phyloP scores from a whole-genome alignment of 2,329 filamentous ascomycete species.

The Xylaria sp. region DNA sequence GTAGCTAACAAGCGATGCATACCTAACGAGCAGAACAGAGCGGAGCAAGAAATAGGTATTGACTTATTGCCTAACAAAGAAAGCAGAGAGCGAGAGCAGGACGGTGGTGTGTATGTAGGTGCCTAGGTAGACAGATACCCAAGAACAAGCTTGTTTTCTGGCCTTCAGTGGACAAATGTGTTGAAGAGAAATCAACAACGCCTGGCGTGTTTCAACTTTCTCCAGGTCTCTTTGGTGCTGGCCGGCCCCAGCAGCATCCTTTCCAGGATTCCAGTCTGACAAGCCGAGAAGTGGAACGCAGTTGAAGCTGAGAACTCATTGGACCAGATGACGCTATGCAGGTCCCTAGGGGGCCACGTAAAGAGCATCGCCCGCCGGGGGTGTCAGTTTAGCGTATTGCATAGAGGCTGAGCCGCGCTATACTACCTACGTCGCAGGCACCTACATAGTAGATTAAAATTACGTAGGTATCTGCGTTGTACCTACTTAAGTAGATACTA shows the following conservation, averaged over 20 bases:
- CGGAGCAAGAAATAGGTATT: neutral
- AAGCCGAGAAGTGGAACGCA: slow-evolving; percentile 23
- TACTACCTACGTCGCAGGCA: neutral
- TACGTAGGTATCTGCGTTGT: neutral
- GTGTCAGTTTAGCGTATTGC: slow-evolving; percentile 24
- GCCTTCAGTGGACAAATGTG: slow-evolving; percentile 10
- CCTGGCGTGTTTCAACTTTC: slow-evolving; percentile 39
- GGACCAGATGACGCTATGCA: slow-evolving; percentile 32
- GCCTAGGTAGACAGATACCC: slow-evolving; percentile 1
- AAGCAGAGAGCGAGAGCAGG: neutral
- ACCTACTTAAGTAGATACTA: neutral
- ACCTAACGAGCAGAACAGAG: slow-evolving; percentile 1
- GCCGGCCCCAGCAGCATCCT: slow-evolving; percentile 14
- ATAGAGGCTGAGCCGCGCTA: slow-evolving; percentile 28
- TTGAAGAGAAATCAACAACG: slow-evolving; percentile 30
- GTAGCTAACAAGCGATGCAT: neutral
- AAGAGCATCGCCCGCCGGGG: slow-evolving; percentile 12
- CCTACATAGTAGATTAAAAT: too few relatives aligned
- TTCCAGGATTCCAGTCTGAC: slow-evolving; percentile 27
- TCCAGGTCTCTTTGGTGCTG: slow-evolving; percentile 27
- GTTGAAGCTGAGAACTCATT: slow-evolving; percentile 33
- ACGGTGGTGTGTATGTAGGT: neutral
- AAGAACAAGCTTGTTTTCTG: slow-evolving; percentile 19
- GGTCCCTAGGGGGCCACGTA: slow-evolving; percentile 22
- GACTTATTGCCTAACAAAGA: slow-evolving; percentile 14